Evolutionary conservation across 805 yeast genomes (phyloP), one percentile per base, ranked within the genome.

Genomic region (Yamadazyma endophytica): DNA sequence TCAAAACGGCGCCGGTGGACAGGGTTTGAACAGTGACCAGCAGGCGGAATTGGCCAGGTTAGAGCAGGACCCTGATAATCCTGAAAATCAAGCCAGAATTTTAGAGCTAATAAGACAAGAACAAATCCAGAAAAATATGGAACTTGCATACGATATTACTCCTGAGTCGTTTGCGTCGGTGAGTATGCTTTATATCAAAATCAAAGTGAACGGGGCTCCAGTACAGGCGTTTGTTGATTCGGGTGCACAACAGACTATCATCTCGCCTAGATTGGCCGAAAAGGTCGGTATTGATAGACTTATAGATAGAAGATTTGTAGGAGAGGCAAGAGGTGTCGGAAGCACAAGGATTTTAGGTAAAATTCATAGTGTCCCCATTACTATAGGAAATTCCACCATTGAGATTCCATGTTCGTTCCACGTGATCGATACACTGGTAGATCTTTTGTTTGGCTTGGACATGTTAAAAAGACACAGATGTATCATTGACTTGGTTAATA

Each of bases 181-280:
- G 3, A 74, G 75, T 19, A 88, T 92, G 96, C 69, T 92, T 23
- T 90, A 81, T 56, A 77, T 92, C 11, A 69, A 78, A 34, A 68
- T 87, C 24, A 80, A 76, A 43, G 81, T 90, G 21, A 89, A 92
- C 48, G 90, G 92, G 1, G 67, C 70, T 27, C 78, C 80, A 14
- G 82, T 88, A 3, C 85, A 85, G 52, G 97, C 97, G 0, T 87
- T 92, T 63, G 95, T 92, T 4, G 99, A 92, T 54, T 78, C 97
- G 0, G 98, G 99, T 2, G 97, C 99, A 0, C 96, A 88, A 55
- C 66, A 77, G 17, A 88, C 98, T 0, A 80, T 92, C 24, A 76
- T 92, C 49, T 78, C 88, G 19, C 83, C 94, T 1, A 62, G 66
- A 24, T 65, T 89, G 41, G 96, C 95, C 0, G 83, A 82, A 39